Evolutionary conservation across 1,139 yeast species (phyloP), one percentile per base, ranked within the genome.

Genomic region (Suhomyces kunorum): DNA sequence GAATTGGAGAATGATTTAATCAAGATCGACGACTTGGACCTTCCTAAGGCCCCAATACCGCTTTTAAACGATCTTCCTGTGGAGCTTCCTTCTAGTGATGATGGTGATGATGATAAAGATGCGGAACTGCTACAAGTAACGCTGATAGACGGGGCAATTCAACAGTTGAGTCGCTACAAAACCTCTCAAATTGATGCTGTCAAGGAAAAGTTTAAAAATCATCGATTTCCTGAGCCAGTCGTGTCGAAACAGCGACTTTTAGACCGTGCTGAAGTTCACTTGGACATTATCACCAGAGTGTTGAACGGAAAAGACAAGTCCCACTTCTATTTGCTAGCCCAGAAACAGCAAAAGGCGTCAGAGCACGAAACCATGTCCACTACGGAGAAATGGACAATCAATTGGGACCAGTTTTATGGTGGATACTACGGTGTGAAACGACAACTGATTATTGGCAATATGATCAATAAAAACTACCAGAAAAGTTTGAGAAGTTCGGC

Each of bases 401-500:
- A 78, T 23, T 72, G 82, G 64, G 50, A 59, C 11, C 50, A 56
- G 17, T 81, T 75, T 49, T 63, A 68, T 8, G 80, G 80, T n/a
- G 90, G 90, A 0, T 83, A 74, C 51, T 74, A 75, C 49, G 90
- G 90, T 0, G 59, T 75, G 28, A 68, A 70, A 43, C 62, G 88
- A 39, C 87, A 83, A 47, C 66, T 74, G 40, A 56, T 64, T 12
- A 70, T 83, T 1, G 74, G 83, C 1, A 55, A 58, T 19, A 47
- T 59, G 42, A 68, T 76, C 32, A 44, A 60, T 27, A 48, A 60
- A 19, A 47, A 57, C 34, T 69, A 50, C 52, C 47, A 56, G 29
- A 45, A 53, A 2, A 51, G 65, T 29, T 52, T 79, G 8, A 41
- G 54, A 7, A 45, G 45, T 6, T 54, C 66, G 5, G 51, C 54